Base-by-base conservation (phyloP, 768 basidiomycete species). In the Mycena kentingensis region DNA sequence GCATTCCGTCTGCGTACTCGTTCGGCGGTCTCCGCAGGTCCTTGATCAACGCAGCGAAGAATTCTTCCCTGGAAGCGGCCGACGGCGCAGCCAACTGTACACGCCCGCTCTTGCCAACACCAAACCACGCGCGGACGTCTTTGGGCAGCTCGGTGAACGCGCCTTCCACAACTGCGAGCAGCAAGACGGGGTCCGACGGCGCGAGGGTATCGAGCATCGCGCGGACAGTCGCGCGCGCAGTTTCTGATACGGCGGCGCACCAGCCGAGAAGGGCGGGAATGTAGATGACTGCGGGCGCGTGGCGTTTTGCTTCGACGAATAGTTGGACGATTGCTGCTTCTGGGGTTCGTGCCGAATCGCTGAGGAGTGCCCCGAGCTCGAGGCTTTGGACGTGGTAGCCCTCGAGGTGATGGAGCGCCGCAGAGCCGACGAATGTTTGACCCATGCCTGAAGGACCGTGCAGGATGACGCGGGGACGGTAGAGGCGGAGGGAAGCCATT, bases 251-350 rank as follows among this genome's bases (percentile, higher is more conserved):
- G 2, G 93, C 84, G 1, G 84, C 76, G 58, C 88, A 89, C 94
- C 95, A 98, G 1, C 86, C 81, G 1, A 83, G 63, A 5, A 99
- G 80, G 1, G 92, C 90, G 0, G 96, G 96, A 26, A 99, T 91
- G 68, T 95, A 98, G 42, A 99, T 82, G 31, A 98, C 87, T 0
- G 93, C 94, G 0, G 97, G 97, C 61, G 96, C 94, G 66, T 97
- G 92, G 24, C 96, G 85, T 66, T 98, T 98, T 1, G 96, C 97
- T 68, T 99, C 97, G 19, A 95, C 80, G 64, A 99, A 98, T 16
- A 97, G 77, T 61, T 98, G 95, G 4, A 98, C 93, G 48, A 98
- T 85, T 2, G 91, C 88, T 1, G 97, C 91, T 70, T 99, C 97
- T 4, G 84, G 71, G 1, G 92, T 92, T 93, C 94, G 73, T 1